phyloP scores from a whole-genome alignment of 2,329 filamentous ascomycete species.

The Ophiocordyceps polyrhachis-furcata region DNA sequence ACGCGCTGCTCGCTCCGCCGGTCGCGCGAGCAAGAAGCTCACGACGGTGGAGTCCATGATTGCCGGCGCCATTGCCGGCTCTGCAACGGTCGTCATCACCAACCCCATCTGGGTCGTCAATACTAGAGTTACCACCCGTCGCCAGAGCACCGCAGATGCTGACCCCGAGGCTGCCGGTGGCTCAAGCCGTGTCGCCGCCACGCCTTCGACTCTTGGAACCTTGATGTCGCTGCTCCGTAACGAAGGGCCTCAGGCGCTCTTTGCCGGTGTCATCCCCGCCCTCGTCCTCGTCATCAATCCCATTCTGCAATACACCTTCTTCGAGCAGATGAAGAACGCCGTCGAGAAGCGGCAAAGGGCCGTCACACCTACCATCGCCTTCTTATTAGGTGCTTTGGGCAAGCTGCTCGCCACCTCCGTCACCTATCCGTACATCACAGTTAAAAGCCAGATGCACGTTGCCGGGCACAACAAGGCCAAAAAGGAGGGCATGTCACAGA shows the following conservation, averaged over 20 bases:
- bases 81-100: slow-evolving; percentile 83
- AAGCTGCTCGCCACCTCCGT: slow-evolving; percentile 88
- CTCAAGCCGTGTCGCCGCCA: slow-evolving; percentile 19
- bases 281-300: slow-evolving; percentile 93
- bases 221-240: slow-evolving; percentile 62
- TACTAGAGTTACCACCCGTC: slow-evolving; percentile 89
- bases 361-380: slow-evolving; percentile 69
- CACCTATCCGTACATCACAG: slow-evolving; percentile 96
- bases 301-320: slow-evolving; percentile 95
- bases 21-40: slow-evolving; percentile 60
- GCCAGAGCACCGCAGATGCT: slow-evolving; percentile 32
- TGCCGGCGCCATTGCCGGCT: slow-evolving; percentile 82
- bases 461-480: slow-evolving; percentile 51
- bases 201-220: slow-evolving; percentile 61
- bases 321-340: slow-evolving; percentile 90
- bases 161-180: slow-evolving; percentile 20
- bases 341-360: slow-evolving; percentile 54
- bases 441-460: slow-evolving; percentile 96
- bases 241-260: slow-evolving; percentile 71
- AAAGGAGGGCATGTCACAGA: slow-evolving; percentile 63
- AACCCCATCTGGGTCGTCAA: slow-evolving; percentile 99
- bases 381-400: slow-evolving; percentile 78
- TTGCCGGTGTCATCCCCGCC: slow-evolving; percentile 81
- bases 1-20: slow-evolving; percentile 51
- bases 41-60: slow-evolving; percentile 89